Evolutionary conservation across 169 alveolate genomes (phyloP).

Genomic region (Sarcocystis neurona): DNA sequence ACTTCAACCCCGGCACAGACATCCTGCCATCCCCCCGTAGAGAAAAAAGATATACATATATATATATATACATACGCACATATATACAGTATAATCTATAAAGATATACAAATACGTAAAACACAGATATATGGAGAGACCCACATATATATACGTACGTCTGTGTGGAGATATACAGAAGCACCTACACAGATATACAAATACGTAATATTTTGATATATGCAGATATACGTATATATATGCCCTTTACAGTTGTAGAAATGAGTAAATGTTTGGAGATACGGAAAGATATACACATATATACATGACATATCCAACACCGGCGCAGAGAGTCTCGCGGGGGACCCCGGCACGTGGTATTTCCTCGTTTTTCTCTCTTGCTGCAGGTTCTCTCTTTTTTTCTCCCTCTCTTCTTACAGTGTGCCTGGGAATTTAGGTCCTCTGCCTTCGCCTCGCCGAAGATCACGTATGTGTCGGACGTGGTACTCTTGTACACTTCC

Average conservation of each 20-base stretch:
- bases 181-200: neutral
- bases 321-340: too few species aligned
- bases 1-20: too few species aligned
- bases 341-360: too few species aligned
- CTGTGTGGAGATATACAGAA: neutral
- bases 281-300: too few species aligned
- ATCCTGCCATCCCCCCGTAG: too few species aligned
- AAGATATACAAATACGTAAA: neutral
- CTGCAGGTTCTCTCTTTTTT: too few species aligned
- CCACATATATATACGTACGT: neutral
- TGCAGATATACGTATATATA: neutral
- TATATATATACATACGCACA: neutral
- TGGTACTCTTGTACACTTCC: slow-evolving; percentile 91
- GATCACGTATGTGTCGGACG: slow-evolving; percentile 92
- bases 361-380: too few species aligned
- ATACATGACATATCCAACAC: too few species aligned
- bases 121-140: neutral
- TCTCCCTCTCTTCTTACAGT: too few species aligned
- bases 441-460: slow-evolving; percentile 96
- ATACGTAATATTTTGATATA: neutral
- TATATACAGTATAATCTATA: neutral
- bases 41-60: neutral
- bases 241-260: neutral
- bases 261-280: too few species aligned
- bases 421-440: slow-evolving; percentile 76